These are phyloP conservation scores for Phaeotremella skinneri DNA, from an alignment of 768 basidiomycete genomes.

Conservation along the genomic window DNA sequence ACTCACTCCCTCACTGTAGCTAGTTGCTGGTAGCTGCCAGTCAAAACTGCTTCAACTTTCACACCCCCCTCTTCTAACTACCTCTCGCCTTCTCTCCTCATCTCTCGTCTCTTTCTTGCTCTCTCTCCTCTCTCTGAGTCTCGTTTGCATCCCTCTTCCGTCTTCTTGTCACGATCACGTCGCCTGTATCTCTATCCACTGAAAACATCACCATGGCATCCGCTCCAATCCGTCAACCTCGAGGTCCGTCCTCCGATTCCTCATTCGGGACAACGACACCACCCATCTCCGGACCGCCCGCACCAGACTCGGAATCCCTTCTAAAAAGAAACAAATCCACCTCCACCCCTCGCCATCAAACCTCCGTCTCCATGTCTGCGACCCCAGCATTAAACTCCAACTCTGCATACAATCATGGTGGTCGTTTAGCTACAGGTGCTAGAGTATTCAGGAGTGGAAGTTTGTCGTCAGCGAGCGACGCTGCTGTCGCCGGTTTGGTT, in stretches of 20 bases:
- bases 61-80: background rate
- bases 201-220: background rate
- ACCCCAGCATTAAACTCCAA: conserved; percentile 34
- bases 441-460: conserved; percentile 40
- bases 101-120: background rate
- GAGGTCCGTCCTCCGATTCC: conserved; percentile 38
- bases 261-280: conserved; percentile 24
- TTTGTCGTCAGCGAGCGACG: conserved; percentile 22
- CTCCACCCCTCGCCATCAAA: conserved; percentile 27
- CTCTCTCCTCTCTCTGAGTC: background rate
- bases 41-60: background rate
- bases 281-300: conserved; percentile 25
- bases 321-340: conserved; percentile 37
- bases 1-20: too few relatives aligned
- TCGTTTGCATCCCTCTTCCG: background rate
- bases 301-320: conserved; percentile 33
- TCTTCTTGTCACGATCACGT: background rate
- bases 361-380: conserved; percentile 36
- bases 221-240: conserved; percentile 38
- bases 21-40: too few relatives aligned
- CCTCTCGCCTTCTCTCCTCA: background rate
- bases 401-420: conserved; percentile 31
- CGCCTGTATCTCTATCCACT: background rate
- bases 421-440: background rate
- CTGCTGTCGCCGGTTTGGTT: conserved; percentile 19